Evolutionary conservation across 2,329 filamentous ascomycete genomes (phyloP).

Genomic region (Penicillium sp.): DNA sequence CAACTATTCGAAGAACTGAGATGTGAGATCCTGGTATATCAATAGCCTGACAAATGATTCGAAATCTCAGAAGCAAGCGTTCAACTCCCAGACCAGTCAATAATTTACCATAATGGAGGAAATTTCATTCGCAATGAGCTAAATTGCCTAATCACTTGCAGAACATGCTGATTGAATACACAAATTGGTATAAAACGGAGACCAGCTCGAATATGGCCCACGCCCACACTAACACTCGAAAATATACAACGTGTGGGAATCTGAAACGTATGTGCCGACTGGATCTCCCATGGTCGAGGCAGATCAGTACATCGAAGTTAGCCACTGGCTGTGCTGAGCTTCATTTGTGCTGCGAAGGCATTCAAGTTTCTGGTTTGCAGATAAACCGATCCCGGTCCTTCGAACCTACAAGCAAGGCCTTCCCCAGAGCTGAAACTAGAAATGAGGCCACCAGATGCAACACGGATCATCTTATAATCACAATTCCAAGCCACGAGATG

Average conservation of each 20-base stretch:
- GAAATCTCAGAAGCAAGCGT: too few species aligned
- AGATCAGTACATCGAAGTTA: conserved; percentile 1
- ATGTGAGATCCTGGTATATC: background rate
- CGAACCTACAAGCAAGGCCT: conserved; percentile 92
- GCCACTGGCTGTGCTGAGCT: conserved; percentile 38
- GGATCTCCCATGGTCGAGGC: background rate
- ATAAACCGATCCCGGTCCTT: conserved; percentile 84
- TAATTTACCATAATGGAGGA: background rate
- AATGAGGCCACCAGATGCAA: conserved; percentile 89
- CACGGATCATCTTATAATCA: conserved; percentile 86
- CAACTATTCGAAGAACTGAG: too few species aligned
- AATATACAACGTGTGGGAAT: background rate
- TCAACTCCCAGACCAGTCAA: too few species aligned
- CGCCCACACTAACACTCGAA: background rate
- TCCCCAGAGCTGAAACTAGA: conserved; percentile 80
- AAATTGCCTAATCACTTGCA: background rate
- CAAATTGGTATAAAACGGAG: conserved; percentile 4
- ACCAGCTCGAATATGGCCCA: background rate
- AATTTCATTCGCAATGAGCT: background rate
- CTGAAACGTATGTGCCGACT: background rate
- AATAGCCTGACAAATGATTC: too few species aligned
- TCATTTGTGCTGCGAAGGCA: conserved; percentile 58
- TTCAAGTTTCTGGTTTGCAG: conserved; percentile 87
- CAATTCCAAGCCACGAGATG: conserved; percentile 97
- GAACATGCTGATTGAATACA: background rate